Evolutionary conservation across 495 filamentous ascomycete genomes (phyloP).

Genomic region (Lichenothelia convexa): DNA sequence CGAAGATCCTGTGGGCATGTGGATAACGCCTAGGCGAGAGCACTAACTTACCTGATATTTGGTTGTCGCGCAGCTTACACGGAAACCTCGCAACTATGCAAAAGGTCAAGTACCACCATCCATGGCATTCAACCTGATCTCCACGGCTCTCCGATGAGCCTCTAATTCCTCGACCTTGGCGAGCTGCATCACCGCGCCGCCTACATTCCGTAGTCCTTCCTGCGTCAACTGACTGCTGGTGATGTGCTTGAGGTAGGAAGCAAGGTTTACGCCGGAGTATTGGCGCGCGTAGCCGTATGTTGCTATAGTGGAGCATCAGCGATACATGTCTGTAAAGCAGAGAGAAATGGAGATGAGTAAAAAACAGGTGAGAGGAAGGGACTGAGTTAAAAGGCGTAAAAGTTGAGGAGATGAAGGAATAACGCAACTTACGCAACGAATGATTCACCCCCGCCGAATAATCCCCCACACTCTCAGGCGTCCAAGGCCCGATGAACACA

Average conservation of each 20-base stretch:
- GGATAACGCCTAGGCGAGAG: too few relatives aligned
- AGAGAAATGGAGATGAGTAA: too few relatives aligned
- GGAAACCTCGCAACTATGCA: too few relatives aligned
- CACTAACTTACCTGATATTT: too few relatives aligned
- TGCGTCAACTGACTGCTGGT: slow-evolving; percentile 78
- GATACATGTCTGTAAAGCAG: too few relatives aligned
- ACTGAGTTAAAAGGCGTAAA: too few relatives aligned
- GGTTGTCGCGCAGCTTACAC: too few relatives aligned
- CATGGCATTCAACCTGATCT: slow-evolving; percentile 61
- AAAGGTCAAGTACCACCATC: too few relatives aligned
- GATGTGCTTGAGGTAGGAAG: slow-evolving; percentile 90
- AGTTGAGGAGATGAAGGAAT: too few relatives aligned
- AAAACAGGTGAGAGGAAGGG: too few relatives aligned
- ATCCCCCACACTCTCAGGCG: slow-evolving; percentile 90
- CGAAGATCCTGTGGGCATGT: too few relatives aligned
- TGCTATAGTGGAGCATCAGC: slow-evolving; percentile 36
- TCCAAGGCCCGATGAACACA: slow-evolving; percentile 91
- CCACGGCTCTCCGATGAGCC: slow-evolving; percentile 81
- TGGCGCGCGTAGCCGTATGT: slow-evolving; percentile 97
- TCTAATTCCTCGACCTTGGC: slow-evolving; percentile 90
- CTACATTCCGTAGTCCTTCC: slow-evolving; percentile 66
- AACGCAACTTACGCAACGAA: slow-evolving; percentile 60
- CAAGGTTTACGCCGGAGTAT: slow-evolving; percentile 93
- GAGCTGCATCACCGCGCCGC: slow-evolving; percentile 78
- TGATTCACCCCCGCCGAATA: slow-evolving; percentile 97